phyloP scores from a whole-genome alignment of 2,329 filamentous ascomycete species.

The Pestalotiopsis sp. region DNA sequence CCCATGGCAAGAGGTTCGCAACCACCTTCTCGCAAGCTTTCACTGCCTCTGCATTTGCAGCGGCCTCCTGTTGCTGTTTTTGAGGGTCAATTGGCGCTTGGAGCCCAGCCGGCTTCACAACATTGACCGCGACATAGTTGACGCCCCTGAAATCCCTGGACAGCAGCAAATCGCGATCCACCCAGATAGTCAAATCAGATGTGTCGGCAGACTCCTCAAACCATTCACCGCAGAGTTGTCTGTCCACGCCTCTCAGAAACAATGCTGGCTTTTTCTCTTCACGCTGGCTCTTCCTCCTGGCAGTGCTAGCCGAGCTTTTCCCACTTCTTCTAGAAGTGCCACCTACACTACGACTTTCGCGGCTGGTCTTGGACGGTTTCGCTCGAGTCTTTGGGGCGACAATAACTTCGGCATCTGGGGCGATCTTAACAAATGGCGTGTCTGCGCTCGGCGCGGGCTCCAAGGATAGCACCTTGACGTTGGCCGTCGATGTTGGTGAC shows the following conservation, averaged over 20 bases:
- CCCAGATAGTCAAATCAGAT: conserved; percentile 74
- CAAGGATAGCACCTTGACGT: conserved; percentile 84
- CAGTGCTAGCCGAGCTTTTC: conserved; percentile 74
- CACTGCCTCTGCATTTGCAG: conserved; percentile 52
- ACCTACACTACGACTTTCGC: conserved; percentile 78
- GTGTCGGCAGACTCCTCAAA: conserved; percentile 71
- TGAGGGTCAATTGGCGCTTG: conserved; percentile 71
- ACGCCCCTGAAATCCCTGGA: conserved; percentile 75
- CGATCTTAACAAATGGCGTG: conserved; percentile 86
- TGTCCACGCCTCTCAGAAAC: conserved; percentile 81
- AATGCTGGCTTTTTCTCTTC: conserved; percentile 70
- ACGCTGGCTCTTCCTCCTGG: conserved; percentile 56
- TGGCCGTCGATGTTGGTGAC: conserved; percentile 93
- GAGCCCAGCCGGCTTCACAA: conserved; percentile 81
- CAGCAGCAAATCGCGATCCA: conserved; percentile 77
- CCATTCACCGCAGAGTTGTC: conserved; percentile 70
- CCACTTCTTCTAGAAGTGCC: conserved; percentile 80
- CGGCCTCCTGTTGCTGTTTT: conserved; percentile 69
- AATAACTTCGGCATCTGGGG: conserved; percentile 93
- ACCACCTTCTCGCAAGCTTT: conserved; percentile 71
- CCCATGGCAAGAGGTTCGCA: conserved; percentile 77
- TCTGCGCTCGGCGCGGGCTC: conserved; percentile 71
- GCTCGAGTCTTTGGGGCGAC: conserved; percentile 90
- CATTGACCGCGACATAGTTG: conserved; percentile 78
- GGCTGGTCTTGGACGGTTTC: conserved; percentile 66